Base-by-base conservation (phyloP, 805 yeast species). In the Yamadazyma tumulicola region DNA sequence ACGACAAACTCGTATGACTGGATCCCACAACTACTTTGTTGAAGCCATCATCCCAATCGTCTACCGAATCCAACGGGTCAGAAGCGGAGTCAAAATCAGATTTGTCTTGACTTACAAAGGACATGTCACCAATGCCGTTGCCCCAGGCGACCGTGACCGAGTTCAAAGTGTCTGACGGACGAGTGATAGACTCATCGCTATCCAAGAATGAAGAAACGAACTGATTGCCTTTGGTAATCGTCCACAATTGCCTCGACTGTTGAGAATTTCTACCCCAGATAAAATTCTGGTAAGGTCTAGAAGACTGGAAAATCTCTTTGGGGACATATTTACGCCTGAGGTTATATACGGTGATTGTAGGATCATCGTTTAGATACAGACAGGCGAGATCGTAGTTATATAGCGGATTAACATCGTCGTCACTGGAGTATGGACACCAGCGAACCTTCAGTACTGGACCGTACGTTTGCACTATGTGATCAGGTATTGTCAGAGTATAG, bases 391-490 rank as follows among this genome's bases (percentile, higher is more conserved):
- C 82, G 11, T 87, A 77, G 38, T 74, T 74, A 42, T 64, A 57
- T 11, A 82, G 61, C 1, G 64, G 47, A 32, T 48, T 44, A 16
- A 34, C 33, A 63, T 63, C 63, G 6, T 59, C 52, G n/a, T 28
- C 25, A 5, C 19, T 4, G 12, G 15, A 3, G 23, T 56, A 51
- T 3, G 51, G 51, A 35, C 59, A 50, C 89, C 95, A 87, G 19
- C 80, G 57, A 0, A 81, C 88, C 46, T 79, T 83, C 46, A 82
- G 77, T 1, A 91, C 82, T 0, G 96, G 85, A 11, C 82, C 82
- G 6, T 93, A 79, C 1, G 94, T 77, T 44, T 75, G 72, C 10
- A 91, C 72, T 10, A 79, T 79, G 45, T 74, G 74, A 21, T 85
- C 91, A 0, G 97, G 95, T 3, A 59, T 33, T 18, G 46, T 44